These are phyloP conservation scores for Plantago major DNA, from an alignment of 257 asterid species.

Conservation along the genomic window DNA sequence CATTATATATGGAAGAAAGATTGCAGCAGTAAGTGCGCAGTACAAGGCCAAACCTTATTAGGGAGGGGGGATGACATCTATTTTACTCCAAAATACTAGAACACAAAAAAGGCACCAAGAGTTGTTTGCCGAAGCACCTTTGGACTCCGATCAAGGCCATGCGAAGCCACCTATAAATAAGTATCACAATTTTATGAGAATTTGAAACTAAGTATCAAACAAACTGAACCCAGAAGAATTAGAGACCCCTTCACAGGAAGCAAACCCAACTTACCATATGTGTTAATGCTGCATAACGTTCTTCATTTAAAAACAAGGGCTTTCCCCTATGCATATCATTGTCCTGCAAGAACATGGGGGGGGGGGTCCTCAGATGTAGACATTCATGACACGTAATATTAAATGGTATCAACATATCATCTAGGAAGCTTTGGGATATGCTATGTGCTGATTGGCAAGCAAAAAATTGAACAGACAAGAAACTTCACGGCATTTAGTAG, in stretches of 20 bases:
- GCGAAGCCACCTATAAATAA: slow-evolving; percentile 82
- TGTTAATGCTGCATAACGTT: slow-evolving; percentile 81
- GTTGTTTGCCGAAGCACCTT: slow-evolving; percentile 92
- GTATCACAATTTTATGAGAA: slow-evolving; percentile 21
- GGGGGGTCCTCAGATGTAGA: slow-evolving; percentile 9
- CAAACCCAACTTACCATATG: slow-evolving; percentile 62
- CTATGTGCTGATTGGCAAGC: no score
- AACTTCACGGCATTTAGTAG: no score
- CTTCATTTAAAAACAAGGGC: slow-evolving; percentile 84
- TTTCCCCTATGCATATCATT: slow-evolving; percentile 80
- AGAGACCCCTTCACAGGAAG: slow-evolving; percentile 1
- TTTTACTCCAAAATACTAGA: slow-evolving; percentile 42
- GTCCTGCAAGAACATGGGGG: slow-evolving; percentile 53
- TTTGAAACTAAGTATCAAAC: neutral
- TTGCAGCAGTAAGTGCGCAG: neutral
- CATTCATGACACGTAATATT: neutral
- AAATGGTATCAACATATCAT: slow-evolving; percentile 2
- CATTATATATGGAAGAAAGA: no score
- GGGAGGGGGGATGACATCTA: slow-evolving; percentile 14
- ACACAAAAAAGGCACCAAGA: slow-evolving; percentile 67
- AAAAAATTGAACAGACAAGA: no score
- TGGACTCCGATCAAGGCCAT: slow-evolving; percentile 92
- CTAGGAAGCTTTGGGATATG: no score
- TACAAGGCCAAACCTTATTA: slow-evolving; percentile 35
- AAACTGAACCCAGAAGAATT: neutral